phyloP scores from a whole-genome alignment of 345 rosid genomes.

The Turritis glabra region DNA sequence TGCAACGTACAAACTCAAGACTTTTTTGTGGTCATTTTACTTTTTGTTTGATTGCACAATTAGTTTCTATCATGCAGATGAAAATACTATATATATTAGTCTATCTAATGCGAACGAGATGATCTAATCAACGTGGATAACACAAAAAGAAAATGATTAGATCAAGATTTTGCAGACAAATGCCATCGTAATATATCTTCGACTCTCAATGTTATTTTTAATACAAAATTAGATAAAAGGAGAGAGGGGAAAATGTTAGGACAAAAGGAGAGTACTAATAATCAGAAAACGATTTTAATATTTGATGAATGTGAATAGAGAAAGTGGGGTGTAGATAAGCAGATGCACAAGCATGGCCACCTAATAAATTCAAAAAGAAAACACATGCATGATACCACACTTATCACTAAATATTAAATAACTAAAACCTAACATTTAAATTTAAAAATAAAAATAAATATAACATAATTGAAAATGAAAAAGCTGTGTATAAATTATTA shows the following conservation, averaged over 20 bases:
- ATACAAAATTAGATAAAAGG: background rate
- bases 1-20: constrained; percentile 8
- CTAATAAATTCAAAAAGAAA: constrained; percentile 38
- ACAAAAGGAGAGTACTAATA: background rate
- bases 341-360: constrained; percentile 43
- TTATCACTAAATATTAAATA: constrained; percentile 30
- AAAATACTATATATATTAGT: background rate
- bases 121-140: constrained; percentile 5
- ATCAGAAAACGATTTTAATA: background rate
- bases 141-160: background rate
- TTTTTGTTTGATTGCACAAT: background rate
- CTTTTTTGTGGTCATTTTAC: background rate
- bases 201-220: background rate
- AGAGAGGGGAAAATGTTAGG: background rate
- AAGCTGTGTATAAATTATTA: constrained; percentile 21
- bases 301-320: constrained; percentile 21
- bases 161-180: constrained; percentile 9
- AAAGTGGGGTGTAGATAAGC: constrained; percentile 38
- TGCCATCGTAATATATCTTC: background rate
- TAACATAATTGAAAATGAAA: constrained; percentile 4
- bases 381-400: constrained; percentile 40
- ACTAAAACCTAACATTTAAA: constrained; percentile 26
- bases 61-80: background rate
- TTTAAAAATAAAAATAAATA: background rate
- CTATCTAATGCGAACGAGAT: background rate